Conservation (phyloP, 2,329 filamentous ascomycete species). For the Lasiodiplodia sp. region DNA sequence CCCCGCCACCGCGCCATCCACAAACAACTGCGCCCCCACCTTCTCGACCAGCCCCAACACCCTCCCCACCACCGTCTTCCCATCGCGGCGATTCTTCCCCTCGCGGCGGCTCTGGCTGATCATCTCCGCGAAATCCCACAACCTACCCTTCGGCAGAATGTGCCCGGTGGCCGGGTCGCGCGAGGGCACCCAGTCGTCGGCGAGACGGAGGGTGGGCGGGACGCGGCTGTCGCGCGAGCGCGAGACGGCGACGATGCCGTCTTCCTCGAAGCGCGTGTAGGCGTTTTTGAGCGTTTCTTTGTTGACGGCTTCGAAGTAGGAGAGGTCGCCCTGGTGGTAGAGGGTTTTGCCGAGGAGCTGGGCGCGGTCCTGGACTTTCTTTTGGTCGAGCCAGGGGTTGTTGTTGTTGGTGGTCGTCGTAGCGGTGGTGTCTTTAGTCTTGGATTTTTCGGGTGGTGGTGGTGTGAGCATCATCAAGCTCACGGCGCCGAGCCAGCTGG, state of each 20-base stretch:
- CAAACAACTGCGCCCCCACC: constrained; percentile 71
- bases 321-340: constrained; percentile 95
- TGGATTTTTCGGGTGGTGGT: not conserved
- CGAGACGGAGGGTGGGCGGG: constrained; percentile 70
- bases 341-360: constrained; percentile 86
- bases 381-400: constrained; percentile 8
- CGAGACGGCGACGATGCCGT: constrained; percentile 79
- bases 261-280: constrained; percentile 85
- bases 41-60: constrained; percentile 80
- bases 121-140: constrained; percentile 92
- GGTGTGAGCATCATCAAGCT: constrained; percentile 82
- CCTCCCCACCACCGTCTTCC: constrained; percentile 82
- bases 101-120: constrained; percentile 85
- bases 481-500: constrained; percentile 88
- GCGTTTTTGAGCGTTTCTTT: constrained; percentile 97
- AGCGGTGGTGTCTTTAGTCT: too few species aligned
- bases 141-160: constrained; percentile 72
- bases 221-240: constrained; percentile 70
- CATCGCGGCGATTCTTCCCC: constrained; percentile 95
- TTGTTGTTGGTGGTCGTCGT: not conserved
- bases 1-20: constrained; percentile 30
- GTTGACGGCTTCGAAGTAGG: constrained; percentile 98
- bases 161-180: constrained; percentile 68
- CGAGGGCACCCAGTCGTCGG: constrained; percentile 75
- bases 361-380: not conserved